Percentiles rank a stretch among this genome's conserved stretches.
Conservation (phyloP, 768 basidiomycete genomes). For the Trametes sanguinea region DNA sequence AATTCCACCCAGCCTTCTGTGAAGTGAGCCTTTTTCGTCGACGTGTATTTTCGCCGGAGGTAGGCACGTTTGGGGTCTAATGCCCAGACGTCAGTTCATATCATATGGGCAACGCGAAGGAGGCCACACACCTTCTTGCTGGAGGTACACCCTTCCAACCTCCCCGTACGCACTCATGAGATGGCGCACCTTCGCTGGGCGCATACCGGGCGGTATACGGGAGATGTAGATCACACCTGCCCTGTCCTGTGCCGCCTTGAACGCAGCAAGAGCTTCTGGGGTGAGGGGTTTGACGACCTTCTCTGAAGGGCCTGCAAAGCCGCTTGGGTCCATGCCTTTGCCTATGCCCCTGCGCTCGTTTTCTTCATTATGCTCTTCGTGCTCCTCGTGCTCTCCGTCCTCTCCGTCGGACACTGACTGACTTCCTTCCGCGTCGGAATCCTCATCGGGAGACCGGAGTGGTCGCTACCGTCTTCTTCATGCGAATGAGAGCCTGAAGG, state of each 20-base stretch:
- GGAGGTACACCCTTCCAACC: slow-evolving; percentile 89
- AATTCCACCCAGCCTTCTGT: slow-evolving; percentile 99
- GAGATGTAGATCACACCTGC: slow-evolving; percentile 95
- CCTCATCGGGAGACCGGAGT: background rate
- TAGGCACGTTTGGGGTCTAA: slow-evolving; percentile 87
- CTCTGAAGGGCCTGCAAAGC: slow-evolving; percentile 56
- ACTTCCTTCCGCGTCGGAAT: slow-evolving; percentile 3
- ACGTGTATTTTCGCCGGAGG: slow-evolving; percentile 75
- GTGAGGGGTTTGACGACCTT: slow-evolving; percentile 74
- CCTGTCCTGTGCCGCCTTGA: slow-evolving; percentile 68
- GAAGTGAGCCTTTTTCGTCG: slow-evolving; percentile 84
- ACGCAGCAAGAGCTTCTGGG: slow-evolving; percentile 71
- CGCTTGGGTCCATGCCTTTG: slow-evolving; percentile 59
- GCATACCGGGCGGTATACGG: slow-evolving; percentile 97
- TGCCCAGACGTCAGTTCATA: slow-evolving; percentile 1
- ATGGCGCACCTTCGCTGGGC: slow-evolving; percentile 92
- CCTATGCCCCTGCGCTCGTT: slow-evolving; percentile 30
- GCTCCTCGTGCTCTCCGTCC: slow-evolving; percentile 31
- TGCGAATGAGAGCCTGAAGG: slow-evolving; percentile 9
- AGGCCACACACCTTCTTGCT: slow-evolving; percentile 74
- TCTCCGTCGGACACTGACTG: slow-evolving; percentile 11
- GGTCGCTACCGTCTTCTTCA: background rate
- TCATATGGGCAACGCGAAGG: background rate
- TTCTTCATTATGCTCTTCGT: slow-evolving; percentile 29
- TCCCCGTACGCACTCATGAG: slow-evolving; percentile 90